Base-by-base conservation (phyloP, 371 early-diverging fungal genomes). In the Pancytospora philotis region DNA sequence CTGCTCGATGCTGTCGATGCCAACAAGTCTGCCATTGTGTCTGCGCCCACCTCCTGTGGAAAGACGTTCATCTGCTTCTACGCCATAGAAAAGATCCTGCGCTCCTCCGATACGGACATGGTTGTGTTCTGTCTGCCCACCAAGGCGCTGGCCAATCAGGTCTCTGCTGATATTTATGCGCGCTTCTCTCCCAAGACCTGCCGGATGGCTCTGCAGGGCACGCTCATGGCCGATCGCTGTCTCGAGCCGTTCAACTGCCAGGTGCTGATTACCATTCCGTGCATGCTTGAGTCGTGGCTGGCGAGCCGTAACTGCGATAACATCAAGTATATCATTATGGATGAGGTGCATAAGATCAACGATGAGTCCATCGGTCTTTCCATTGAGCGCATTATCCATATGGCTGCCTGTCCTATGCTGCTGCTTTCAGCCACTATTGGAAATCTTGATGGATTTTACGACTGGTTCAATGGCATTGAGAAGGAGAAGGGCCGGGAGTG, bases 31-130 rank as follows among this genome's bases (percentile, higher is more conserved):
- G 83, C 81, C 1, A 74, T 85, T 3, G 77, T 85, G 30, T 77
- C 77, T 58, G 85, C 85, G n/a, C 86, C 86, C 6, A 85, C 85
- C 22, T 77, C 79, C 55, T 75, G 80, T 0, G 86, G 86, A 38
- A 85, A 85, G 67, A 85, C 86, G 10, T 85, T 85, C 73, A 83
- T 85, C 37, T 80, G 83, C 53, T 85, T 79, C 73, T 85, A 85
- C 76, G 84, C 84, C 3, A 84, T 85, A 61, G 85, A 85, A 68
- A 83, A 82, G 63, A 77, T 85, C 32, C 73, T 85, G 39, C 67
- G 67, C 52, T 65, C 70, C 6, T 71, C 76, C 45, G 80, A 82
- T n/a, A 72, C 70, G 41, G 77, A 78, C 64, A 76, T 76, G 72
- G 84, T 75, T 45, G 67, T 84, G 10, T 85, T 84, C 62, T 83